Percentiles rank a stretch among this genome's conserved stretches.
Evolutionary conservation across 2,329 filamentous ascomycete genomes (phyloP).

Genomic region (Microdochium bolleyi): DNA sequence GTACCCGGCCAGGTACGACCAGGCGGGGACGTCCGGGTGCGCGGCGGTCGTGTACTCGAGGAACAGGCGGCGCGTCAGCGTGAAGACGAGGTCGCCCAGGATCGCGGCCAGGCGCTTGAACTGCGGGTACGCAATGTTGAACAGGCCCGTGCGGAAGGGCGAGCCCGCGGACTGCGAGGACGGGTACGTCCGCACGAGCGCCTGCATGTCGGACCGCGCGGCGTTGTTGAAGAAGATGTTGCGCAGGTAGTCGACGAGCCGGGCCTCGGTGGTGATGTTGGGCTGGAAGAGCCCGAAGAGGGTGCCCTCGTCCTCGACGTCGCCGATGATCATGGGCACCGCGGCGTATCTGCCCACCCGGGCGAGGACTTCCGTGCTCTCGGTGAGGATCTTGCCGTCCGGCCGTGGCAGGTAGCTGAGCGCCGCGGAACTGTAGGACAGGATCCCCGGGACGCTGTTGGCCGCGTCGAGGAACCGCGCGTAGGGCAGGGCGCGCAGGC

Average conservation of each 20-base stretch:
- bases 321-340: slow-evolving; percentile 56
- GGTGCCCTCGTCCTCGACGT: slow-evolving; percentile 60
- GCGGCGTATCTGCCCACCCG: slow-evolving; percentile 40
- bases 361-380: slow-evolving; percentile 9
- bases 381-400: slow-evolving; percentile 43
- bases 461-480: slow-evolving; percentile 45
- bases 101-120: slow-evolving; percentile 58
- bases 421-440: slow-evolving; percentile 49
- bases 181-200: slow-evolving; percentile 46
- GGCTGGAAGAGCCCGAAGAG: slow-evolving; percentile 51
- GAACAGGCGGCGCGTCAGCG: slow-evolving; percentile 36
- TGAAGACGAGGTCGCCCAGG: slow-evolving; percentile 57
- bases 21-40: slow-evolving; percentile 37
- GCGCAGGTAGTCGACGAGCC: slow-evolving; percentile 45
- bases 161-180: slow-evolving; percentile 39
- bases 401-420: slow-evolving; percentile 55
- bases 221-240: slow-evolving; percentile 39
- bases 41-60: neutral
- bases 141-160: slow-evolving; percentile 48
- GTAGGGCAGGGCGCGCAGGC: slow-evolving; percentile 45
- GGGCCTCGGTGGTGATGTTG: slow-evolving; percentile 46
- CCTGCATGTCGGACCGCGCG: slow-evolving; percentile 33
- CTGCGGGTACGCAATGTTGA: slow-evolving; percentile 53
- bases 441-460: slow-evolving; percentile 48
- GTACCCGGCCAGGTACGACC: slow-evolving; percentile 55